Conservation (phyloP, 2,329 filamentous ascomycete genomes). For the Botryotinia calthae region DNA sequence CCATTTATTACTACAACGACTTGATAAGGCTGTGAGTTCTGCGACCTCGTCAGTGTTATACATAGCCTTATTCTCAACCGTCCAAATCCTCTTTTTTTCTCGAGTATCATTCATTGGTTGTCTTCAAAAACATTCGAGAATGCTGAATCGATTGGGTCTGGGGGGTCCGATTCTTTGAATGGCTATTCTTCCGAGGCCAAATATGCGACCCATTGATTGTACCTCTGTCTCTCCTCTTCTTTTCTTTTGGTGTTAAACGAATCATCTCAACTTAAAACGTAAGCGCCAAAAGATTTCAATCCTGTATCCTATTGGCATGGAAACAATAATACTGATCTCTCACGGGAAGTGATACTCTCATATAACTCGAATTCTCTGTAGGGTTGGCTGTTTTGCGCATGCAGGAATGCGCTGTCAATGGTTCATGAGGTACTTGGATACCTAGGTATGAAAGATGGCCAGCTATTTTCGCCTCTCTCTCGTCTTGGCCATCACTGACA, state of each 20-base stretch:
- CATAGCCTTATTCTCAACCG: conserved; percentile 26
- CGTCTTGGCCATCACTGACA: conserved; percentile 27
- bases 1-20: conserved; percentile 24
- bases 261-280: conserved; percentile 1
- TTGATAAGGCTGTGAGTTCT: conserved; percentile 29
- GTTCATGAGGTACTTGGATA: conserved; percentile 24
- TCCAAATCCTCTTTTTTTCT: neutral
- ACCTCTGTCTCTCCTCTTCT: conserved; percentile 6
- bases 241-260: conserved; percentile 18
- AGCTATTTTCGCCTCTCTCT: conserved; percentile 22
- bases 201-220: conserved; percentile 17
- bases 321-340: conserved; percentile 13
- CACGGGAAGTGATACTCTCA: conserved; percentile 22
- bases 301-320: conserved; percentile 2
- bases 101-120: neutral
- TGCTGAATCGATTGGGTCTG: conserved; percentile 11
- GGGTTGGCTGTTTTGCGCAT: conserved; percentile 27
- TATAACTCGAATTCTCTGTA: conserved; percentile 24
- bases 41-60: conserved; percentile 14
- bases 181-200: conserved; percentile 15
- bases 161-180: neutral
- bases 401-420: conserved; percentile 36
- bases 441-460: conserved; percentile 22
- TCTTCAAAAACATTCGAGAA: neutral
- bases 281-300: neutral